These are phyloP conservation scores for Lepiota subincarnata DNA, from an alignment of 768 basidiomycete genomes.

Conservation along the genomic window DNA sequence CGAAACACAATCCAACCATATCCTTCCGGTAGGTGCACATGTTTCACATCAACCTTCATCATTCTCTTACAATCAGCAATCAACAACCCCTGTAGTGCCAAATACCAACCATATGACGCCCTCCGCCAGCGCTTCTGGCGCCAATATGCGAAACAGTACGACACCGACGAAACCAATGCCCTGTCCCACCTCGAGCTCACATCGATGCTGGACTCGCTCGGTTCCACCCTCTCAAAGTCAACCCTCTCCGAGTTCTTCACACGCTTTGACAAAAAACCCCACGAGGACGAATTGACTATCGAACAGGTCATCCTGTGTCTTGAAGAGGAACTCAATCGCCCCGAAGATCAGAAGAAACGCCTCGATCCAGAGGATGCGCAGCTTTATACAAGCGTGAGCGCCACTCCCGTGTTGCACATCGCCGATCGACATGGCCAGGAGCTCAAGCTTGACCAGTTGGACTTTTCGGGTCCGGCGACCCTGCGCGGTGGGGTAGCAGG, in stretches of 20 bases:
- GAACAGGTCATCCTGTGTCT: conserved; percentile 81
- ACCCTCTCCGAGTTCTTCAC: conserved; percentile 85
- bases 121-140: conserved; percentile 90
- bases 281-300: conserved; percentile 66
- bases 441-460: conserved; percentile 37
- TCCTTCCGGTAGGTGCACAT: conserved; percentile 50
- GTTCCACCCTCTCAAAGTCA: conserved; percentile 78
- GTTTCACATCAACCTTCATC: neutral
- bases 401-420: conserved; percentile 45
- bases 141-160: conserved; percentile 86
- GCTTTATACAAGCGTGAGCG: conserved; percentile 46
- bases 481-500: conserved; percentile 13
- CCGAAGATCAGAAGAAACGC: conserved; percentile 65
- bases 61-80: neutral
- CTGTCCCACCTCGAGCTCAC: conserved; percentile 85
- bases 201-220: conserved; percentile 95
- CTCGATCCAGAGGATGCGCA: conserved; percentile 47
- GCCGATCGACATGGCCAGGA: conserved; percentile 38
- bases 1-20: conserved; percentile 65
- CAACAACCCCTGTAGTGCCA: conserved; percentile 51
- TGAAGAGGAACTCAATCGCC: conserved; percentile 77
- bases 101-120: conserved; percentile 92
- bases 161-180: conserved; percentile 72
- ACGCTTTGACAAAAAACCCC: conserved; percentile 57
- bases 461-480: conserved; percentile 53